These are phyloP conservation scores for Pseudophaeomoniella oleicola DNA, from an alignment of 2,329 filamentous ascomycete species.

Conservation along the genomic window DNA sequence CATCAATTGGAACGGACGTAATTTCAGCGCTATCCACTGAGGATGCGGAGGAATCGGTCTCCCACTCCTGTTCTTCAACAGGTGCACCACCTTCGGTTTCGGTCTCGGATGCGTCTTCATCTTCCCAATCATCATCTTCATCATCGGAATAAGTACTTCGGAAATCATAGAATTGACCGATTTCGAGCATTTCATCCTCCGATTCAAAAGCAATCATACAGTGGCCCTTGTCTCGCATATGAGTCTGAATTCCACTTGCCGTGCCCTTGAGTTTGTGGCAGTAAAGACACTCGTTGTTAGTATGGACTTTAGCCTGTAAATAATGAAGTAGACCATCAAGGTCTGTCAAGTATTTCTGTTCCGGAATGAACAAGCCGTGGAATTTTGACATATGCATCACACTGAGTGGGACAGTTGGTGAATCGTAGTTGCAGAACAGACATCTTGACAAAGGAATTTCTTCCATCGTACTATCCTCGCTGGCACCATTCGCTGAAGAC, in stretches of 20 bases:
- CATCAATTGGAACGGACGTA: constrained; percentile 62
- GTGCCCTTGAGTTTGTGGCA: constrained; percentile 74
- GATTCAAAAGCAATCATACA: constrained; percentile 90
- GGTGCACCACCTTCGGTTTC: constrained; percentile 48
- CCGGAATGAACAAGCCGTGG: constrained; percentile 93
- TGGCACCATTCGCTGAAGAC: constrained; percentile 7
- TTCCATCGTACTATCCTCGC: constrained; percentile 17
- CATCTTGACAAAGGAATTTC: constrained; percentile 44
- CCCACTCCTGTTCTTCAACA: constrained; percentile 71
- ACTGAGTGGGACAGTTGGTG: constrained; percentile 61
- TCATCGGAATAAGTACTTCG: constrained; percentile 84
- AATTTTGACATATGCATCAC: constrained; percentile 78
- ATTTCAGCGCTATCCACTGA: constrained; percentile 78
- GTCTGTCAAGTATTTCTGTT: constrained; percentile 69
- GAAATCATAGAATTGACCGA: constrained; percentile 97
- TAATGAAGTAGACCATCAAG: constrained; percentile 67
- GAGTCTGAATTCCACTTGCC: constrained; percentile 70
- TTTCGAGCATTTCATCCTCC: constrained; percentile 80
- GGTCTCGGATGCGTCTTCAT: constrained; percentile 36
- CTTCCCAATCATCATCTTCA: constrained; percentile 46
- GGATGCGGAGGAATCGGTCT: constrained; percentile 84
- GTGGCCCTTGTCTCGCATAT: constrained; percentile 94
- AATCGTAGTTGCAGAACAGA: constrained; percentile 84
- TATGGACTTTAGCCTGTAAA: constrained; percentile 64
- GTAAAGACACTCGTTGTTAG: constrained; percentile 71